These are phyloP conservation scores for Sicyos edulis DNA, from an alignment of 306 rosid species.

Conservation along the genomic window DNA sequence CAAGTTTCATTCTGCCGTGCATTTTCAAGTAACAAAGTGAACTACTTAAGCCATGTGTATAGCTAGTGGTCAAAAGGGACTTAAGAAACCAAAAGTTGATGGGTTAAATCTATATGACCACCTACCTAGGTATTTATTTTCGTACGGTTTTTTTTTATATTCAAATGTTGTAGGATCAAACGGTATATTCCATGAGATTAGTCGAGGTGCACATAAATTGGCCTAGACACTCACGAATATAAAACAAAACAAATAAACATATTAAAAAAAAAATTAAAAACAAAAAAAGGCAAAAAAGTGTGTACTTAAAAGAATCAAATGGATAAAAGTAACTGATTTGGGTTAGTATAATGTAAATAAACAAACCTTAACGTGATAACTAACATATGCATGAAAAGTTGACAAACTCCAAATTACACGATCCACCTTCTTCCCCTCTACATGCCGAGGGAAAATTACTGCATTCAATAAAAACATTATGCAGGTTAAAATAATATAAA, in stretches of 20 bases:
- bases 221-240: too few relatives aligned
- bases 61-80: too few relatives aligned
- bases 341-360: conserved; percentile 19
- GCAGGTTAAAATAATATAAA: background rate
- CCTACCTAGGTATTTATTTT: too few relatives aligned
- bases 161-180: too few relatives aligned
- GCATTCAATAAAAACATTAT: conserved; percentile 35
- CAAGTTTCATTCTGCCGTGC: background rate
- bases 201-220: too few relatives aligned
- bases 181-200: too few relatives aligned
- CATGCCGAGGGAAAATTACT: conserved; percentile 89
- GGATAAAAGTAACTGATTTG: conserved; percentile 16
- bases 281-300: too few relatives aligned
- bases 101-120: too few relatives aligned
- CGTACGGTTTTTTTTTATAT: too few relatives aligned
- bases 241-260: too few relatives aligned
- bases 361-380: conserved; percentile 92
- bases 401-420: conserved; percentile 88
- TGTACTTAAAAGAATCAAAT: background rate
- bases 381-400: conserved; percentile 88
- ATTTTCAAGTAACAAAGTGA: background rate
- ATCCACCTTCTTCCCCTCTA: conserved; percentile 84
- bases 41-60: background rate
- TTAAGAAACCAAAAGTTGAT: too few relatives aligned
- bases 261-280: too few relatives aligned